phyloP scores from a whole-genome alignment of 2,329 filamentous ascomycete species.

The Alternaria burnsii region DNA sequence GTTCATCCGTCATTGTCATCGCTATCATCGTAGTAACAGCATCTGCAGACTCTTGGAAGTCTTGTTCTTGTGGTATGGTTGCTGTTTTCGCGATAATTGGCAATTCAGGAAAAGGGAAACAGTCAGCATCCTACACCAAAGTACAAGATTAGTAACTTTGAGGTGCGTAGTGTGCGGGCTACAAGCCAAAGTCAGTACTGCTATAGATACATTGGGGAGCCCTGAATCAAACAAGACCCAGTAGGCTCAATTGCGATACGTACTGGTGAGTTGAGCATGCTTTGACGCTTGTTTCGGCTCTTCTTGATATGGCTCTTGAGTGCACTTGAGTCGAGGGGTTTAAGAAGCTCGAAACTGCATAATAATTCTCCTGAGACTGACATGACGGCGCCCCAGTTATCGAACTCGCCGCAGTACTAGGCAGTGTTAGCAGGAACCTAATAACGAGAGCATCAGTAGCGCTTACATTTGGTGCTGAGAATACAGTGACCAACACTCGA shows the following conservation, averaged over 20 bases:
- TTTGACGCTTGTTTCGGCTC: conserved; percentile 91
- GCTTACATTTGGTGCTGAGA: conserved; percentile 94
- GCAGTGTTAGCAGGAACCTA: conserved; percentile 24
- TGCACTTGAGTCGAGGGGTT: conserved; percentile 93
- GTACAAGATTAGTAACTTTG: conserved; percentile 57
- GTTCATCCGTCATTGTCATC: conserved; percentile 12
- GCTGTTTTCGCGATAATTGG: conserved; percentile 22
- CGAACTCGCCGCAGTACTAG: conserved; percentile 97
- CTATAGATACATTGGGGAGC: conserved; percentile 38
- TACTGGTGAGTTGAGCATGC: conserved; percentile 95
- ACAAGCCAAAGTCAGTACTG: conserved; percentile 41
- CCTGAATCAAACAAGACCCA: conserved; percentile 25
- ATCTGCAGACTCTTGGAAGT: conserved; percentile 17
- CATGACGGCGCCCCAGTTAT: conserved; percentile 99
- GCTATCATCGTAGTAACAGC: conserved; percentile 7
- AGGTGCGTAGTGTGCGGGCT: conserved; percentile 61
- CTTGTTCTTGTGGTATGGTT: conserved; percentile 16
- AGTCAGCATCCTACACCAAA: conserved; percentile 33
- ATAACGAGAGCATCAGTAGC: background rate
- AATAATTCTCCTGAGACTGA: conserved; percentile 92
- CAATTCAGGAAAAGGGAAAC: conserved; percentile 19
- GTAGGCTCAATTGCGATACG: conserved; percentile 55
- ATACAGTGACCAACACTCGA: conserved; percentile 92
- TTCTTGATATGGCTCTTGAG: conserved; percentile 99
- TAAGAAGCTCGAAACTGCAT: conserved; percentile 96